Conservation (phyloP, 225 moss, liverwort and hornwort genomes). For the Asterella californica region DNA sequence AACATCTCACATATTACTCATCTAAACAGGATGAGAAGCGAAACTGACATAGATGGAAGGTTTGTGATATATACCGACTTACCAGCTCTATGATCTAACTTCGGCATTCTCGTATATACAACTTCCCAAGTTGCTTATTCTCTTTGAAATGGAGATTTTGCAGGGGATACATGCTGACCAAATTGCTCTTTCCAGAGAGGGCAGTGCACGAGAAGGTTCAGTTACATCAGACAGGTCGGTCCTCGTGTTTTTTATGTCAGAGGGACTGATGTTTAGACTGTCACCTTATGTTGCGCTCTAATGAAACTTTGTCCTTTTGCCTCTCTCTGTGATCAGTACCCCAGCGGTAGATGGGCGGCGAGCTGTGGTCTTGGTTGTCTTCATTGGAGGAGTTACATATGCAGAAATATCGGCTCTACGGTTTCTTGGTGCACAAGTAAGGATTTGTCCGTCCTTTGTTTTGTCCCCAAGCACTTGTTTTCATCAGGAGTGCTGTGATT, state of each 20-base stretch:
- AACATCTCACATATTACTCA: too few relatives aligned
- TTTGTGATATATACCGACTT: background rate
- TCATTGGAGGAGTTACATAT: slow-evolving; percentile 95
- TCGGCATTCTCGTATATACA: background rate
- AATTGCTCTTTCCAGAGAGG: slow-evolving; percentile 4
- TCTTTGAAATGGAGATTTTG: too few relatives aligned
- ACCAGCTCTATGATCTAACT: background rate
- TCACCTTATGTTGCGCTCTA: background rate
- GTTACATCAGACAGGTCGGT: slow-evolving; percentile 58
- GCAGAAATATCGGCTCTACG: slow-evolving; percentile 99
- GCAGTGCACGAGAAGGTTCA: slow-evolving; percentile 39
- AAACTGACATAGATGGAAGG: too few relatives aligned
- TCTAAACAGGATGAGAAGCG: too few relatives aligned
- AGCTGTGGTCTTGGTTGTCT: slow-evolving; percentile 78
- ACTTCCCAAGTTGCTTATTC: background rate
- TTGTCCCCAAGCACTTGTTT: background rate
- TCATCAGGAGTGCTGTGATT: background rate
- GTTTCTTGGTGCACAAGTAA: slow-evolving; percentile 82
- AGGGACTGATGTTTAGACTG: background rate
- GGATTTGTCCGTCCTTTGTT: background rate
- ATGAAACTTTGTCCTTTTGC: background rate
- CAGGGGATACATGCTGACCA: slow-evolving; percentile 13
- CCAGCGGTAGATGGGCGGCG: slow-evolving; percentile 70
- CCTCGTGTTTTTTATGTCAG: background rate
- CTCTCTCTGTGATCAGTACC: slow-evolving; percentile 30